A percentile compares a stretch with the other conserved stretches of the same genome.
Evolutionary conservation across 78 protist species (phyloP).

Genomic region (Dictyostelium firmibasis): DNA sequence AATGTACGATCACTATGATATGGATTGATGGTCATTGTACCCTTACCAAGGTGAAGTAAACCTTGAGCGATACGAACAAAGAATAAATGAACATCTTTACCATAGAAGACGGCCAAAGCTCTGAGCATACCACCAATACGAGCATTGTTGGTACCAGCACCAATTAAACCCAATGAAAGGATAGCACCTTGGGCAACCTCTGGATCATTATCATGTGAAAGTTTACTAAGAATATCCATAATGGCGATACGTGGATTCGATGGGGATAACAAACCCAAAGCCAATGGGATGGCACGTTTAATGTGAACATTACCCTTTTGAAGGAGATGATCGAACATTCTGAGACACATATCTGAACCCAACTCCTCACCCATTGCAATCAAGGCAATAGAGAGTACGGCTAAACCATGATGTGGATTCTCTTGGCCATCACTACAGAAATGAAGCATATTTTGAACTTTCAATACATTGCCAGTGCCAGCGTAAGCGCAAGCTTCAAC

Average conservation of each 20-base stretch:
- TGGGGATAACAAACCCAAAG: slow-evolving; percentile 91
- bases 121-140: slow-evolving; percentile 94
- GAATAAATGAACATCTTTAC: slow-evolving; percentile 84
- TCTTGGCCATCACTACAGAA: slow-evolving; percentile 87
- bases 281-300: slow-evolving; percentile 95
- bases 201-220: slow-evolving; percentile 95
- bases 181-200: slow-evolving; percentile 93
- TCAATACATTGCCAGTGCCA: slow-evolving; percentile 98
- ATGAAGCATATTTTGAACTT: slow-evolving; percentile 92
- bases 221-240: slow-evolving; percentile 93
- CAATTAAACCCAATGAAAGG: slow-evolving; percentile 88
- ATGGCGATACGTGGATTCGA: slow-evolving; percentile 91
- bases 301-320: slow-evolving; percentile 85
- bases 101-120: slow-evolving; percentile 91
- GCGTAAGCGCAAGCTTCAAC: slow-evolving; percentile 97
- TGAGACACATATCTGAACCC: slow-evolving; percentile 95
- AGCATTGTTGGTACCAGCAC: slow-evolving; percentile 98
- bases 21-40: slow-evolving; percentile 92
- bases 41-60: slow-evolving; percentile 97
- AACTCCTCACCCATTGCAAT: slow-evolving; percentile 98
- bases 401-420: slow-evolving; percentile 82
- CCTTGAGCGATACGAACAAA: slow-evolving; percentile 95
- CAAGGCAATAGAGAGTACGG: slow-evolving; percentile 94
- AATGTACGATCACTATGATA: slow-evolving; percentile 91
- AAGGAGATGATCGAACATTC: slow-evolving; percentile 94